Conservation (phyloP, 2,329 filamentous ascomycete species). For the Emergomyces pasteurianus region DNA sequence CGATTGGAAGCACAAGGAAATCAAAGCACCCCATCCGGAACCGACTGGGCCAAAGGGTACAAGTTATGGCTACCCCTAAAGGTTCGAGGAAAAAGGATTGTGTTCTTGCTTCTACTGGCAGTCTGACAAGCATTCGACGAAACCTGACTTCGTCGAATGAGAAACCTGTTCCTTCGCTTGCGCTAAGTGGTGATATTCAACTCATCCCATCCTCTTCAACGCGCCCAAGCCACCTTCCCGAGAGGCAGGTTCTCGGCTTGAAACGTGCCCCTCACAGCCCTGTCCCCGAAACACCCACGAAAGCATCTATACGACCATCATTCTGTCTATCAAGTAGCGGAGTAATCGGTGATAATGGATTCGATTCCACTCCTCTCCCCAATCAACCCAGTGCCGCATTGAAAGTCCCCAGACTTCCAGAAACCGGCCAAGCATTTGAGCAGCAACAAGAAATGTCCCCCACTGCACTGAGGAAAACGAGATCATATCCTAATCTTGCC, state of each 20-base stretch:
- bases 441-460: slow-evolving; percentile 2
- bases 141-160: slow-evolving; percentile 20
- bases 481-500: slow-evolving; percentile 8
- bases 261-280: neutral
- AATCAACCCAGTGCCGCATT: neutral
- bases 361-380: neutral
- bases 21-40: slow-evolving; percentile 32
- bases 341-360: neutral
- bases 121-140: slow-evolving; percentile 18
- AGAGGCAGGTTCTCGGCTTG: slow-evolving; percentile 12
- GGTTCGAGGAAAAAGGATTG: slow-evolving; percentile 9
- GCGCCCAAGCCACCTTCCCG: slow-evolving; percentile 19
- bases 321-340: neutral
- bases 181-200: slow-evolving; percentile 19
- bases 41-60: slow-evolving; percentile 31
- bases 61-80: slow-evolving; percentile 38
- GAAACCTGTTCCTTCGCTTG: slow-evolving; percentile 17
- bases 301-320: slow-evolving; percentile 5
- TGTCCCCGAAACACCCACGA: slow-evolving; percentile 29
- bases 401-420: neutral
- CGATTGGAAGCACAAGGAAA: slow-evolving; percentile 20
- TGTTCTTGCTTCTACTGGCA: slow-evolving; percentile 5
- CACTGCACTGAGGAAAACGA: slow-evolving; percentile 4
- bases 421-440: neutral
- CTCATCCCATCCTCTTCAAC: slow-evolving; percentile 23